A percentile compares a stretch with the other conserved stretches of the same genome.
Evolutionary conservation across 129 eudicot genomes (phyloP).

Genomic region (Scalesia atractyloides): DNA sequence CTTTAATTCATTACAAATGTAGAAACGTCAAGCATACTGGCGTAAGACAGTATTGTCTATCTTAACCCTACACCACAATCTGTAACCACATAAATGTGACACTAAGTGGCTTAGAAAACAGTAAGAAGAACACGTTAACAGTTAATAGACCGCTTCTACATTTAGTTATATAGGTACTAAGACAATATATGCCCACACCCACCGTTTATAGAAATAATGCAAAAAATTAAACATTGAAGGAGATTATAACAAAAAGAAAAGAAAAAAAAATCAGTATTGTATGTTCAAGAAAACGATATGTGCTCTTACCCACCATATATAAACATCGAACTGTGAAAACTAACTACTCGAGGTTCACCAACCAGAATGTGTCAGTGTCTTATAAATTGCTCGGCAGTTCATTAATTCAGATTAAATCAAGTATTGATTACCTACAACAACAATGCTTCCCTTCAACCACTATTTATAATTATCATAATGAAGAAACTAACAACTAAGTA

Average conservation of each 20-base stretch:
- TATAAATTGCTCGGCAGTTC: background rate
- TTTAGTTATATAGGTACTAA: conserved; percentile 12
- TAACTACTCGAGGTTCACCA: conserved; percentile 16
- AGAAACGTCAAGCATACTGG: conserved; percentile 6
- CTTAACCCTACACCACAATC: conserved; percentile 16
- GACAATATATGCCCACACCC: conserved; percentile 19
- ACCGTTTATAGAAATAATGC: conserved; percentile 5
- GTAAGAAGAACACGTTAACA: background rate
- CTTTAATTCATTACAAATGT: conserved; percentile 3
- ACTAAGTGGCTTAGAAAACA: conserved; percentile 13
- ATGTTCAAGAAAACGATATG: background rate
- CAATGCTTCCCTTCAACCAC: conserved; percentile 11
- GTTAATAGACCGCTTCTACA: background rate
- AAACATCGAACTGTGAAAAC: conserved; percentile 16
- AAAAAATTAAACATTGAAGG: background rate
- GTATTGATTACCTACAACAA: conserved; percentile 21
- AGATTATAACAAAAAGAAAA: background rate
- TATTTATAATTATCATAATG: conserved; percentile 18
- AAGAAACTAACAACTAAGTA: conserved; percentile 21
- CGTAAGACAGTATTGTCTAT: conserved; percentile 10
- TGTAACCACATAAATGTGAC: conserved; percentile 6
- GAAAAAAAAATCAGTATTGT: background rate
- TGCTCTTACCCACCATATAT: conserved; percentile 29
- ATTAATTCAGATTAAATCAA: conserved; percentile 7
- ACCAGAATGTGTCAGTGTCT: conserved; percentile 9